phyloP scores from a whole-genome alignment of 2,329 filamentous ascomycete genomes.

The Elsinoe batatas region DNA sequence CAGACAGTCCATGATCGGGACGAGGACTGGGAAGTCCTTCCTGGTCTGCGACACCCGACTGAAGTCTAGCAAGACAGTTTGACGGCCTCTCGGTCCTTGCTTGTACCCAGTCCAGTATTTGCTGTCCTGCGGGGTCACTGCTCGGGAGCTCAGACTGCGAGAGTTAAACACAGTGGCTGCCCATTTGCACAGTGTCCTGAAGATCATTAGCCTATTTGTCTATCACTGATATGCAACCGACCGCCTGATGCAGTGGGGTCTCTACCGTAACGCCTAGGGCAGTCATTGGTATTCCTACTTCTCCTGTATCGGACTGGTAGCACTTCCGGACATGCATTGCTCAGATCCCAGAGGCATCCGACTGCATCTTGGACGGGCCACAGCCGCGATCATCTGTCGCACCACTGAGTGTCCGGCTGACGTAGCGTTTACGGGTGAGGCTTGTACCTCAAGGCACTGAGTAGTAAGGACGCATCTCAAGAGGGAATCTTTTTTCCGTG shows the following conservation, averaged over 20 bases:
- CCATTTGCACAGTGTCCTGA: conserved; percentile 40
- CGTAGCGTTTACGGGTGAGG: neutral
- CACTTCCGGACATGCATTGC: no score
- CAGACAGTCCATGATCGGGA: conserved; percentile 40
- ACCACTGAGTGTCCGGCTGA: neutral
- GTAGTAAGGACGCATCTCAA: neutral
- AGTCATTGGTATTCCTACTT: neutral
- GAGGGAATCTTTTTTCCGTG: neutral
- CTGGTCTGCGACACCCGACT: conserved; percentile 24
- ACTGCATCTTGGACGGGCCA: no score
- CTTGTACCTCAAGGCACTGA: neutral
- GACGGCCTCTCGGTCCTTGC: conserved; percentile 20
- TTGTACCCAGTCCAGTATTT: conserved; percentile 30
- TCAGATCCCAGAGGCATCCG: no score
- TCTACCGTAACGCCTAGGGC: neutral
- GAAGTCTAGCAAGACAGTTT: conserved; percentile 28
- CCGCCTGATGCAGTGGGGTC: no score
- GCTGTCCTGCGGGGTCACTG: conserved; percentile 25
- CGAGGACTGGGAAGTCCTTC: conserved; percentile 36
- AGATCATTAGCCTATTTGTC: no score
- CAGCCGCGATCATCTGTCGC: no score
- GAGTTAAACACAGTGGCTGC: conserved; percentile 44
- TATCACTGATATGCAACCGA: no score
- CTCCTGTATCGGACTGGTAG: neutral
- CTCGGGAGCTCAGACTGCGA: conserved; percentile 39